Conservation (phyloP, 257 asterid species). For the Nemophila menziesii region DNA sequence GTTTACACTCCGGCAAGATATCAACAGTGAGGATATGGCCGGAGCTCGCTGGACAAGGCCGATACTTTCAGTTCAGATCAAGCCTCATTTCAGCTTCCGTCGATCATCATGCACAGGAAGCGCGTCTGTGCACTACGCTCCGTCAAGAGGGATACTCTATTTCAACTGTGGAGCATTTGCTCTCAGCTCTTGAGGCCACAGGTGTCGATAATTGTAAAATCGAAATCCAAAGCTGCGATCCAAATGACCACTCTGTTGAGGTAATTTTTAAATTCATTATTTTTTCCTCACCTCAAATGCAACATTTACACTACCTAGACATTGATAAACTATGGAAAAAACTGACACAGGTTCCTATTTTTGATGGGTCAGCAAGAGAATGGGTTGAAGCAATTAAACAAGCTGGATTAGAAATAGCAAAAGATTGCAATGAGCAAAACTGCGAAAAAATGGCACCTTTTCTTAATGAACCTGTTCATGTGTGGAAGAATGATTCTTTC, state of each 20-base stretch:
- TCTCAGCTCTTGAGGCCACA: slow-evolving; percentile 79
- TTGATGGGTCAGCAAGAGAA: slow-evolving; percentile 91
- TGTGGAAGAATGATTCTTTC: slow-evolving; percentile 58
- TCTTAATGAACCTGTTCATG: slow-evolving; percentile 52
- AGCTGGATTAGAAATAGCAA: slow-evolving; percentile 65
- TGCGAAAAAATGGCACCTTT: slow-evolving; percentile 61
- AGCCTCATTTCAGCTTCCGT: slow-evolving; percentile 54
- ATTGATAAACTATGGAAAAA: slow-evolving; percentile 5
- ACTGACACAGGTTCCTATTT: slow-evolving; percentile 69
- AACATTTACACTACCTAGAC: not conserved
- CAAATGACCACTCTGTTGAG: slow-evolving; percentile 45
- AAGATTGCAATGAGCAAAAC: slow-evolving; percentile 39
- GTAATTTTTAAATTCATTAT: too few species aligned
- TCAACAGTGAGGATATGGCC: slow-evolving; percentile 57
- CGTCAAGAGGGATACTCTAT: slow-evolving; percentile 51
- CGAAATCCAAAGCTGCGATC: slow-evolving; percentile 39
- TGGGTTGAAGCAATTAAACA: slow-evolving; percentile 75
- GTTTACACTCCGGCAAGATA: slow-evolving; percentile 73
- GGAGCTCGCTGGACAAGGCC: slow-evolving; percentile 54
- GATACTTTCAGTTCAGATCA: slow-evolving; percentile 51
- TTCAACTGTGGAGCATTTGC: slow-evolving; percentile 81
- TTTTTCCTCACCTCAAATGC: too few species aligned
- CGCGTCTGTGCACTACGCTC: slow-evolving; percentile 70
- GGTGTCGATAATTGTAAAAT: slow-evolving; percentile 82
- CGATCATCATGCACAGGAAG: slow-evolving; percentile 33